Evolutionary conservation across 202 grass and related monocot species (phyloP).

Genomic region (Digitaria exilis): DNA sequence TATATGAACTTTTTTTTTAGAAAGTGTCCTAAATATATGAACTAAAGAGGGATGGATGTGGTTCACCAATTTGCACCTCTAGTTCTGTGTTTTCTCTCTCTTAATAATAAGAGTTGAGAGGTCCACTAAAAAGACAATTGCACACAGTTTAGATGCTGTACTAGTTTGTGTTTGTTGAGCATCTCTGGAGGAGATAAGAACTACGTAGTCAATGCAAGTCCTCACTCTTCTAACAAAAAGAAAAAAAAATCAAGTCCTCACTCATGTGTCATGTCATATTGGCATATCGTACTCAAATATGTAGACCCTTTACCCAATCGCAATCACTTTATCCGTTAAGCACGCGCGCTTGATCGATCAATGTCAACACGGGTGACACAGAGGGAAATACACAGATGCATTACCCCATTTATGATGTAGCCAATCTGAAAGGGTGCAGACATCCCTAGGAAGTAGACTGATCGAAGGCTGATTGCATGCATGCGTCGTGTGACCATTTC

Average conservation of each 20-base stretch:
- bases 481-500: not conserved
- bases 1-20: no score
- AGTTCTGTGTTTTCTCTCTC: not conserved
- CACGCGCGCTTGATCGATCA: no score
- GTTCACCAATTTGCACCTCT: no score
- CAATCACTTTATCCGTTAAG: not conserved
- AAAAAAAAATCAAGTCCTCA: no score
- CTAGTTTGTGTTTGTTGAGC: not conserved
- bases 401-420: not conserved
- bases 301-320: not conserved
- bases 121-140: not conserved
- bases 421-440: not conserved
- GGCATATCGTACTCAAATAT: not conserved
- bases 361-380: not conserved
- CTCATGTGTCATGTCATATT: not conserved
- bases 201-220: not conserved
- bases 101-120: not conserved
- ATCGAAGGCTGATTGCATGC: no score
- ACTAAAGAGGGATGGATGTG: no score
- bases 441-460: not conserved
- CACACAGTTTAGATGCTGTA: not conserved
- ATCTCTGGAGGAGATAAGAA: not conserved
- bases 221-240: not conserved
- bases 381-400: not conserved
- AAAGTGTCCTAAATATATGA: no score